These are phyloP conservation scores for Oryza longistaminata DNA, from an alignment of 176 grass and related monocot genomes.

Conservation along the genomic window DNA sequence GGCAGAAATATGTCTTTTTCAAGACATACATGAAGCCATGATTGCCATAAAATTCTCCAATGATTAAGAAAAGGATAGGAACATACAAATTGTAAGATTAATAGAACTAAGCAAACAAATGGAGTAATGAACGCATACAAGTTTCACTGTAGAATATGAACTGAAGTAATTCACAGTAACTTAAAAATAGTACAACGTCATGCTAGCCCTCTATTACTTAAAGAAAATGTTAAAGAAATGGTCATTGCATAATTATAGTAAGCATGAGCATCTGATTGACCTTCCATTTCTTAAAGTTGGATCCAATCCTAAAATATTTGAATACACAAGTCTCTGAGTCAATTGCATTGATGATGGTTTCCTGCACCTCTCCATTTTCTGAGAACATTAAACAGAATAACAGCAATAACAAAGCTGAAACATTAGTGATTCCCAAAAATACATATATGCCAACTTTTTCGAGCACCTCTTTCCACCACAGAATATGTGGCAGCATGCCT, in stretches of 20 bases:
- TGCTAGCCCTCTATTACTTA: not conserved
- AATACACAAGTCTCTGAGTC: conserved; percentile 76
- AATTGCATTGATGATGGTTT: conserved; percentile 76
- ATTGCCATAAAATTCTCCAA: not conserved
- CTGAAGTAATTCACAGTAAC: not conserved
- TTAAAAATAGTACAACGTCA: conserved; percentile 16
- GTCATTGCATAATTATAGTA: conserved; percentile 4
- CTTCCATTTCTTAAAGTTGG: conserved; percentile 88
- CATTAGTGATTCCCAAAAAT: conserved; percentile 6
- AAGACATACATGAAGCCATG: not conserved
- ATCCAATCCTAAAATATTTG: conserved; percentile 92
- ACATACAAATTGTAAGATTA: conserved; percentile 4
- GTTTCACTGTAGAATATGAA: not conserved
- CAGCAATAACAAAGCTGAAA: conserved; percentile 12
- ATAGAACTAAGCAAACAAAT: not conserved
- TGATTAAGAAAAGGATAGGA: not conserved
- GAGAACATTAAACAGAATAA: conserved; percentile 37
- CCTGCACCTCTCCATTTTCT: conserved; percentile 88
- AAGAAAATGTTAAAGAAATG: conserved; percentile 25
- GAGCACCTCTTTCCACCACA: conserved; percentile 97
- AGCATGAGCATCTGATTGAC: conserved; percentile 46
- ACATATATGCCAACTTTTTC: conserved; percentile 11
- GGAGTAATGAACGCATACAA: not conserved
- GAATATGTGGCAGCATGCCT: conserved; percentile 61
- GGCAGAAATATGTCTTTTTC: not conserved